Conservation (phyloP, 2,329 filamentous ascomycete species). For the Sordariomycetes sp. region DNA sequence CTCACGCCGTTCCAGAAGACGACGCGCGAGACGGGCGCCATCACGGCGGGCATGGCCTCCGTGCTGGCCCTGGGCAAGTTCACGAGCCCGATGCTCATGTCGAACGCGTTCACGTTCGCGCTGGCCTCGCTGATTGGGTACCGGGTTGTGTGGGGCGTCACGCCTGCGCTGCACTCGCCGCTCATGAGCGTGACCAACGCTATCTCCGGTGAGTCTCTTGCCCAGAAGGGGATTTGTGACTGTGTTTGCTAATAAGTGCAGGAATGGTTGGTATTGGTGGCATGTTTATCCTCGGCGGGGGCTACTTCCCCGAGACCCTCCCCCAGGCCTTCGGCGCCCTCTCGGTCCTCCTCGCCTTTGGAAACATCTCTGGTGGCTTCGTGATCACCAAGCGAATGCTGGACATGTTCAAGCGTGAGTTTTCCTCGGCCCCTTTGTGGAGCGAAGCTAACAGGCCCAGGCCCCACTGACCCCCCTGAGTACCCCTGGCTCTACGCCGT, state of each 20-base stretch:
- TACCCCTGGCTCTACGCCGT: conserved; percentile 81
- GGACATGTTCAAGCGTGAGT: conserved; percentile 71
- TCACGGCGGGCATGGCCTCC: conserved; percentile 70
- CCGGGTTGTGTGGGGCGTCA: conserved; percentile 78
- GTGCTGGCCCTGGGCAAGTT: conserved; percentile 68
- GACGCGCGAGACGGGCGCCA: conserved; percentile 60
- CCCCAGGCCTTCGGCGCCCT: conserved; percentile 69
- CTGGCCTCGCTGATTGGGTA: conserved; percentile 81
- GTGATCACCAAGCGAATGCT: conserved; percentile 90
- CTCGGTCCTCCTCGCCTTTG: conserved; percentile 76
- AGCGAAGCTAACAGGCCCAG: conserved; percentile 17
- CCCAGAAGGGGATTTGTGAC: background rate
- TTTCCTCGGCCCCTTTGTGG: background rate
- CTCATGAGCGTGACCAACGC: conserved; percentile 92
- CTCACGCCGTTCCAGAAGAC: conserved; percentile 76
- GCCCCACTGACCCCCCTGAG: conserved; percentile 75
- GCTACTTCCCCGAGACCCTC: conserved; percentile 64
- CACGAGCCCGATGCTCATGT: conserved; percentile 78
- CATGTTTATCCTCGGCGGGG: conserved; percentile 80
- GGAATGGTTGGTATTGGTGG: conserved; percentile 82
- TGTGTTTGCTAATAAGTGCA: conserved; percentile 11
- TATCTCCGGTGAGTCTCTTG: conserved; percentile 53
- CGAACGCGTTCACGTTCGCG: conserved; percentile 75
- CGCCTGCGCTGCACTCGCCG: conserved; percentile 74
- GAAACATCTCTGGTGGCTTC: conserved; percentile 82